Base-by-base conservation (phyloP, 1,284 basidiomycete genomes). In the Ustilago esculenta region DNA sequence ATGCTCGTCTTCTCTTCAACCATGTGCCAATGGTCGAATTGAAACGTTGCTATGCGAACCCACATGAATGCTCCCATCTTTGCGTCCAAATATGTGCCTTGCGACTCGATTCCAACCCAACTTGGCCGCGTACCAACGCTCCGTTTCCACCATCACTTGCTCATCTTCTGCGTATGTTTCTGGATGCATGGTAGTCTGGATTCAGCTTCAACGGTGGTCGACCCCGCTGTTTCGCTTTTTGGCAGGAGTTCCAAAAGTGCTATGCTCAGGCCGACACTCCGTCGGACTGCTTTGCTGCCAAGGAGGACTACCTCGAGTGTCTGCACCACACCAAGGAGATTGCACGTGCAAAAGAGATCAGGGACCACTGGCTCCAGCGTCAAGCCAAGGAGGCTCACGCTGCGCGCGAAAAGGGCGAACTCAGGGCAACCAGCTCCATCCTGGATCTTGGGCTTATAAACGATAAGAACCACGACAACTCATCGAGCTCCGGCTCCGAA, bases 231-330 rank as follows among this genome's bases (percentile, higher is more conserved):
- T 94, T 94, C 83, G 86, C 88, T 6, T 92, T 90, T 84, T 97
- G 94, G 93, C 92, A 94, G 75, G 83, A 84, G 55, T 84, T 84
- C 75, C 81, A 83, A 43, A 83, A 96, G 90, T 97, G 94, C 85
- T 97, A 96, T 82, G 89, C 90, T 9, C 85, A 87, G 58, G 88
- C 93, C 43, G 92, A 94, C 71, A 85, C 85, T 41, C 92, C 92
- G 1, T 83, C 84, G 40, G 86, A 92, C 77, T 97, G 94, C 83
- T 83, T 86, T 15, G 83, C 85, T 15, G 89, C 89, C 71, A 89
- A 88, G 64, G 91, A 91, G 68, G 94, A 96, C 83, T 97, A 97
- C 84, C 82, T 96, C 56, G 93, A 96, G 83, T 97, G 94, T 83
- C 84, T 97, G 59, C 94, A 96, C 82, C 89, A 90, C 80, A 89